Base-by-base conservation (phyloP, 169 alveolate genomes). In the Sarcocystis neurona region DNA sequence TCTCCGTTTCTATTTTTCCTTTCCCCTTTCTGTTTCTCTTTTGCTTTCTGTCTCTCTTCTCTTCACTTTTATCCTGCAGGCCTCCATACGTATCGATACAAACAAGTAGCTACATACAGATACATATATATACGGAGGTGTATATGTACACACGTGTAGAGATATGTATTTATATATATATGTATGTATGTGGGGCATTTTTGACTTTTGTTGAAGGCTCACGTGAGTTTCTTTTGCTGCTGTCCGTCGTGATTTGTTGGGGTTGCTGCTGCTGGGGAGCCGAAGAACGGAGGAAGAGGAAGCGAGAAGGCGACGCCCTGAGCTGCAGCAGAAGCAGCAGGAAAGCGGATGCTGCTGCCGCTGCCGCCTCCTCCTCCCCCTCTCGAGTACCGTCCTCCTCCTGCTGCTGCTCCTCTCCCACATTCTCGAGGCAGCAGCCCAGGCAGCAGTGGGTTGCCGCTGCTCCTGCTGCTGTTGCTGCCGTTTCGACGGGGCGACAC, bases 191-290 rank as follows among this genome's bases (percentile, higher is more conserved):
- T 50, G 60, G 8, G 60, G 8, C 27, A 10, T 8, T 50, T 18
- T 50, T 8, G 8, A 18, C 18, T 8, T 50, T 50, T 8, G 60
- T 50, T 50, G 60, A 18, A 30, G 47, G 23, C 68, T 77, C 34
- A 46, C 68, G 63, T 77, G 50, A 77, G 50, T 44, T 77, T 77
- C 85, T 77, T 46, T 44, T 15, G 27, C 66, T 44, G 85, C 2
- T 43, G 30, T 2, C 3, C 66, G 68, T 77, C 85, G n/a, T 30
- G 39, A 39, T 63, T 63, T 63, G n/a, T n/a, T n/a, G n/a, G n/a
- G 75, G 34, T 30, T 41, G 82, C 23, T 15, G 27, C 82, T 56
- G 10, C 82, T 56, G 27, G 41, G 23, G 48, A 72, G 20, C 82
- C 82, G 58, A 39, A 72, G n/a, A n/a, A n/a, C n/a, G n/a, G n/a